These are phyloP conservation scores for Phylloporus sp. DNA, from an alignment of 768 basidiomycete genomes.

Conservation along the genomic window DNA sequence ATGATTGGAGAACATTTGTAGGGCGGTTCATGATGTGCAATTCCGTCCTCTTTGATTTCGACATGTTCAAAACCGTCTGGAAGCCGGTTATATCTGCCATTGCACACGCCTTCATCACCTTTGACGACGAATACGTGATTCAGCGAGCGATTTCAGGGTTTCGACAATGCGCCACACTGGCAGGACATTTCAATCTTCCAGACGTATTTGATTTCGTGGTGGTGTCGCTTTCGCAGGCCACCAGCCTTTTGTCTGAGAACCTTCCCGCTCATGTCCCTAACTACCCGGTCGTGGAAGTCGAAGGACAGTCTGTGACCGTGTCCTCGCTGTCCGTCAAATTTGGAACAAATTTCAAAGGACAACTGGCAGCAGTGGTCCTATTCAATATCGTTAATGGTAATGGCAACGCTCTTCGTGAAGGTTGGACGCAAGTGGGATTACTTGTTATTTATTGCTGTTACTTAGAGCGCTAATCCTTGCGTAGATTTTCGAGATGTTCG, in stretches of 20 bases:
- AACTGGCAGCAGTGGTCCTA: constrained; percentile 92
- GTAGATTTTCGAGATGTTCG: constrained; percentile 98
- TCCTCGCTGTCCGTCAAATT: constrained; percentile 90
- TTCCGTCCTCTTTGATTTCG: constrained; percentile 73
- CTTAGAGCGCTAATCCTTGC: background rate
- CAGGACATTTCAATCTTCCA: constrained; percentile 80
- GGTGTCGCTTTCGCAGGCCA: constrained; percentile 86
- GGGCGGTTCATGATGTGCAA: constrained; percentile 62
- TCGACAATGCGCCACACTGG: constrained; percentile 91
- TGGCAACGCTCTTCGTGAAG: constrained; percentile 87
- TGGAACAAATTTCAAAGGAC: constrained; percentile 91
- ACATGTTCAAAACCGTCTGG: constrained; percentile 95
- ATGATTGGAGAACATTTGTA: constrained; percentile 44
- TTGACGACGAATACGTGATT: constrained; percentile 95
- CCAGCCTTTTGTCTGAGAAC: constrained; percentile 74
- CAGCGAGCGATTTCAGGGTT: constrained; percentile 95
- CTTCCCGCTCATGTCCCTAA: constrained; percentile 69
- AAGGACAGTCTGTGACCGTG: constrained; percentile 84
- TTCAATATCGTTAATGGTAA: constrained; percentile 98
- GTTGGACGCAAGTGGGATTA: constrained; percentile 78
- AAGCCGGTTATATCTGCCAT: constrained; percentile 90
- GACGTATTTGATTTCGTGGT: constrained; percentile 98
- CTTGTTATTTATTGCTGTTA: background rate
- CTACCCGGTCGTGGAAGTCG: constrained; percentile 86
- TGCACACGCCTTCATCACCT: constrained; percentile 91